Evolutionary conservation across 2,329 filamentous ascomycete species (phyloP).

Genomic region (Alternaria novae-zelandiae): DNA sequence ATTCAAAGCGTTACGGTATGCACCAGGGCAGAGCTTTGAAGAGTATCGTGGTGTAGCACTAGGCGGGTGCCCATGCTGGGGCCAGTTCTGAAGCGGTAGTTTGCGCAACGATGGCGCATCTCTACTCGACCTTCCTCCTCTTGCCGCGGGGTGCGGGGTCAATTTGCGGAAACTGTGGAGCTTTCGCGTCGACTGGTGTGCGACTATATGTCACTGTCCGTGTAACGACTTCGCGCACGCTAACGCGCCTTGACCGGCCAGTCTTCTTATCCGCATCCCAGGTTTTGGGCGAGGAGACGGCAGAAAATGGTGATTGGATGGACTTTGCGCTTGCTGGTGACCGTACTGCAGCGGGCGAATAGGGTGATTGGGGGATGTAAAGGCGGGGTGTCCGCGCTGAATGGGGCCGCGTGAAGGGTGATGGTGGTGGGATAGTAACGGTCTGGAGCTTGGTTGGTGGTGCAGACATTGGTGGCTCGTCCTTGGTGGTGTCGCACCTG

Average conservation of each 20-base stretch:
- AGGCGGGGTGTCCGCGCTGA: slow-evolving; percentile 68
- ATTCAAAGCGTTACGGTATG: slow-evolving; percentile 25
- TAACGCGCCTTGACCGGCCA: slow-evolving; percentile 64
- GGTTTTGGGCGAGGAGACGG: slow-evolving; percentile 73
- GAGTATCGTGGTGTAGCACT: slow-evolving; percentile 25
- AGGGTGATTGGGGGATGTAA: slow-evolving; percentile 78
- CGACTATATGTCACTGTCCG: slow-evolving; percentile 88
- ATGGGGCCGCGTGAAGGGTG: slow-evolving; percentile 68
- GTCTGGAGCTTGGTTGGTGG: slow-evolving; percentile 57
- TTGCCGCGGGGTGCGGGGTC: slow-evolving; percentile 92
- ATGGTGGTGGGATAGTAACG: slow-evolving; percentile 65
- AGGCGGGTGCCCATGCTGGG: slow-evolving; percentile 31
- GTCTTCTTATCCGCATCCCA: slow-evolving; percentile 76
- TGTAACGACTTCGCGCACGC: slow-evolving; percentile 89
- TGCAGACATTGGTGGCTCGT: slow-evolving; percentile 51
- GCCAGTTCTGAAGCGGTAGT: slow-evolving; percentile 14
- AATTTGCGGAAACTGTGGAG: slow-evolving; percentile 64
- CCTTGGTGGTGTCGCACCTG: slow-evolving; percentile 42
- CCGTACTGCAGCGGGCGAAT: slow-evolving; percentile 65
- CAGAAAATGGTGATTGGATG: slow-evolving; percentile 73
- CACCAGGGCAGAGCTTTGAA: slow-evolving; percentile 27
- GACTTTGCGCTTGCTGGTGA: slow-evolving; percentile 70
- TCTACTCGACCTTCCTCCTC: slow-evolving; percentile 74
- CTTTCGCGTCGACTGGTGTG: slow-evolving; percentile 50
- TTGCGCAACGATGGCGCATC: slow-evolving; percentile 19